phyloP scores from a whole-genome alignment of 495 filamentous ascomycete species.

The Penicillium canariense region DNA sequence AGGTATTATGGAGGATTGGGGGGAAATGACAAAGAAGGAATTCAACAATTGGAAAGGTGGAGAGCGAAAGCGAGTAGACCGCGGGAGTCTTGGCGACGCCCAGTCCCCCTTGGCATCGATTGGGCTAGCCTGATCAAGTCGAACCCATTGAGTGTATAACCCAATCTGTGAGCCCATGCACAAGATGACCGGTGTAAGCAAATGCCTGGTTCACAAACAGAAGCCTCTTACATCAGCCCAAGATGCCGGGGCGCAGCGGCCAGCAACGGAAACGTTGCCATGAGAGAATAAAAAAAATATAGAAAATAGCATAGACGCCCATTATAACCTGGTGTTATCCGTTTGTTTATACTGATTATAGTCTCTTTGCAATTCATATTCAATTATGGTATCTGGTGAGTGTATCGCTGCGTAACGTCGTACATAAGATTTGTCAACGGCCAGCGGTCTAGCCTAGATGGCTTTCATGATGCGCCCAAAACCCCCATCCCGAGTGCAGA shows the following conservation, averaged over 20 bases:
- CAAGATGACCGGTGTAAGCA: slow-evolving; percentile 44
- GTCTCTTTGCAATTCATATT: neutral
- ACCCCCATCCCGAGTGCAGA: neutral
- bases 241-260: slow-evolving; percentile 28
- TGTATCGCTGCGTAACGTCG: neutral
- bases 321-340: neutral
- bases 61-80: too few species aligned
- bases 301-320: slow-evolving; percentile 10
- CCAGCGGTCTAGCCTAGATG: neutral
- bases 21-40: too few species aligned
- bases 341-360: too few species aligned
- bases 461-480: neutral
- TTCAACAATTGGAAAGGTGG: too few species aligned
- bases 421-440: neutral
- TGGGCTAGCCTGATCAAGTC: too few species aligned
- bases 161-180: too few species aligned
- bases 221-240: slow-evolving; percentile 33
- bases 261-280: slow-evolving; percentile 24
- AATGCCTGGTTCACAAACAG: slow-evolving; percentile 34
- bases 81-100: too few species aligned
- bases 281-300: slow-evolving; percentile 18
- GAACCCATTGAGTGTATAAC: too few species aligned
- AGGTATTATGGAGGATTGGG: too few species aligned
- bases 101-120: too few species aligned
- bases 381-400: neutral